Base-by-base conservation (phyloP, 148 eudicot genomes). In the Rhododendron henanense region DNA sequence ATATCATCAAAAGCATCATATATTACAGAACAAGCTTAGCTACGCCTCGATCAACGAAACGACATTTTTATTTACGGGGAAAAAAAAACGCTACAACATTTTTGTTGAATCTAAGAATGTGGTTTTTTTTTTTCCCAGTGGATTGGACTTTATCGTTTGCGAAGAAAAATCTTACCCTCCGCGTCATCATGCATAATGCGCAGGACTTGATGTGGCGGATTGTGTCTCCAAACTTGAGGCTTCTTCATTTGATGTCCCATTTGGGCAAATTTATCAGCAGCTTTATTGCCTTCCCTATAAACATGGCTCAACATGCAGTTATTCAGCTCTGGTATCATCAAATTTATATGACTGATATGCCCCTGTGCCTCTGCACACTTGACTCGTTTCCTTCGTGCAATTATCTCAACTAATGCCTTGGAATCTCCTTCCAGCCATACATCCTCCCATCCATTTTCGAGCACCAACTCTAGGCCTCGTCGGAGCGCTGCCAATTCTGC, bases 361-460 rank as follows among this genome's bases (percentile, higher is more conserved):
- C 47, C 93, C 28, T 86, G 89, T 1, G 91, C 94, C 86, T 95
- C 91, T 35, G 35, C 2, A 18, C 98, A 93, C 82, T 73, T 93
- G 5, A 90, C 92, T 1, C 81, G 47, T 23, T 87, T 92, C 61
- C 83, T 89, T 23, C 86, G 83, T 5, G 71, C 80, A 3, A 97
- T 90, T 25, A 92, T 85, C 16, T 93, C 92, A 4, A 97, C 90
- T 47, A 95, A 84, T 13, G 85, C 75, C 92, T 94, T 93, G 21
- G 95, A 94, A n/a, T 97, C 99, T 7, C 99, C 98, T 90, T 95
- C 98, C 0, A 97, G 90, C 98, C 99, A 96, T 6, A 96, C 93
- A 55, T 92, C 85, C 31, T 74, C 84, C 94, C 96, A 95, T 51
- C 97, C 94, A 4, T 92, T 91, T 76, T 95, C 96, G 0, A 94